These are phyloP conservation scores for Heliamphora pulchella DNA, from an alignment of 179 eudicot species.

Conservation along the genomic window DNA sequence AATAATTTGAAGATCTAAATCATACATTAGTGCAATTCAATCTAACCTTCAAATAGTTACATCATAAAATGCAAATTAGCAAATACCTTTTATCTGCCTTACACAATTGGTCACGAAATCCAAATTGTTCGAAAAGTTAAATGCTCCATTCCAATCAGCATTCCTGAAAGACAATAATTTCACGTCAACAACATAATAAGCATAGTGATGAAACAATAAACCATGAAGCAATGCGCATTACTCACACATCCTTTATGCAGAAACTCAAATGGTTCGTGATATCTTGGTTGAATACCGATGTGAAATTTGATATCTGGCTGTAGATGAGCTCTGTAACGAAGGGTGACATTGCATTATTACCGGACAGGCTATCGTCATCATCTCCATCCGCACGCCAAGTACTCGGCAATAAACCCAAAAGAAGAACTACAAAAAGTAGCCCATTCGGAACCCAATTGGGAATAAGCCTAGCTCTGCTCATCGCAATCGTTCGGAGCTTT, in stretches of 20 bases:
- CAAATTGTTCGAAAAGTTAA: constrained; percentile 52
- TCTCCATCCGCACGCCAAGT: constrained; percentile 33
- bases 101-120: constrained; percentile 49
- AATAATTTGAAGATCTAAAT: neutral
- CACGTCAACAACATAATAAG: neutral
- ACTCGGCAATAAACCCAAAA: constrained; percentile 23
- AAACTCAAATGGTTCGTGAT: constrained; percentile 47
- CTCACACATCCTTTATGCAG: constrained; percentile 81
- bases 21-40: too few species aligned
- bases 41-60: neutral
- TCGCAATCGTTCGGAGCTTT: constrained; percentile 24
- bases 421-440: constrained; percentile 20
- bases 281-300: constrained; percentile 47
- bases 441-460: constrained; percentile 14
- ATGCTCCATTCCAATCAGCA: constrained; percentile 68
- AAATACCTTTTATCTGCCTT: constrained; percentile 44
- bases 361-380: constrained; percentile 20
- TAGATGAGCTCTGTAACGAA: constrained; percentile 44
- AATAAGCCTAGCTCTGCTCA: constrained; percentile 31
- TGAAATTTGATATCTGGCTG: constrained; percentile 46
- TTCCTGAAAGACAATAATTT: constrained; percentile 38
- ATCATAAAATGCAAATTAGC: neutral
- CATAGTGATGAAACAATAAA: neutral
- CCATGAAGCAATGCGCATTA: constrained; percentile 8
- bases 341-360: constrained; percentile 28